Evolutionary conservation across 2,329 filamentous ascomycete species (phyloP).

Genomic region (Cercospora sp.): DNA sequence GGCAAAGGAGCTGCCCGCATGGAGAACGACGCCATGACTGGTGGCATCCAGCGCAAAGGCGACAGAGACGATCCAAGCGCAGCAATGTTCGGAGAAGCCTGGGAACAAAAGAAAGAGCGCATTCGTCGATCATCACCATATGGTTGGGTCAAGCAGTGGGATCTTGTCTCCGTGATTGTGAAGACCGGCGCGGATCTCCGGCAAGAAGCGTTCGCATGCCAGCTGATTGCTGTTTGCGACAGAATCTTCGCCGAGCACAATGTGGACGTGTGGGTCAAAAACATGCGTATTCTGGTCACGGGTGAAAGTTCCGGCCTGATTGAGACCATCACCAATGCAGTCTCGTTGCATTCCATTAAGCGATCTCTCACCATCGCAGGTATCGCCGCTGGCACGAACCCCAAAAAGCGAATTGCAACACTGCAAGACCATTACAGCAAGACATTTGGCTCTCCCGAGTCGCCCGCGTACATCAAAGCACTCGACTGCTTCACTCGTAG

Average conservation of each 20-base stretch:
- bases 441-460: slow-evolving; percentile 69
- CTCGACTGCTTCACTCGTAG: slow-evolving; percentile 78
- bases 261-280: slow-evolving; percentile 81
- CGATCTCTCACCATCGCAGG: slow-evolving; percentile 75
- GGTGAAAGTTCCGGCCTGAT: slow-evolving; percentile 82
- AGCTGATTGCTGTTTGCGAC: slow-evolving; percentile 77
- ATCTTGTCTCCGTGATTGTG: slow-evolving; percentile 81
- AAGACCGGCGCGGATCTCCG: slow-evolving; percentile 76
- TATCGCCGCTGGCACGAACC: slow-evolving; percentile 71
- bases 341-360: slow-evolving; percentile 83
- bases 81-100: slow-evolving; percentile 82
- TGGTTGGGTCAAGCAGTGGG: slow-evolving; percentile 89
- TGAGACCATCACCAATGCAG: slow-evolving; percentile 84
- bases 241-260: slow-evolving; percentile 77
- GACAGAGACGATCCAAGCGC: slow-evolving; percentile 84
- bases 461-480: slow-evolving; percentile 67
- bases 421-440: slow-evolving; percentile 80
- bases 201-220: slow-evolving; percentile 84
- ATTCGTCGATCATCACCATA: slow-evolving; percentile 82
- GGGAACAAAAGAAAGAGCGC: slow-evolving; percentile 79
- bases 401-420: slow-evolving; percentile 74
- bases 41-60: slow-evolving; percentile 75
- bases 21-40: slow-evolving; percentile 88
- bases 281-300: slow-evolving; percentile 83
- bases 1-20: slow-evolving; percentile 77